Evolutionary conservation across 2,329 filamentous ascomycete species (phyloP).

Genomic region (Tolypocladium amazonense): DNA sequence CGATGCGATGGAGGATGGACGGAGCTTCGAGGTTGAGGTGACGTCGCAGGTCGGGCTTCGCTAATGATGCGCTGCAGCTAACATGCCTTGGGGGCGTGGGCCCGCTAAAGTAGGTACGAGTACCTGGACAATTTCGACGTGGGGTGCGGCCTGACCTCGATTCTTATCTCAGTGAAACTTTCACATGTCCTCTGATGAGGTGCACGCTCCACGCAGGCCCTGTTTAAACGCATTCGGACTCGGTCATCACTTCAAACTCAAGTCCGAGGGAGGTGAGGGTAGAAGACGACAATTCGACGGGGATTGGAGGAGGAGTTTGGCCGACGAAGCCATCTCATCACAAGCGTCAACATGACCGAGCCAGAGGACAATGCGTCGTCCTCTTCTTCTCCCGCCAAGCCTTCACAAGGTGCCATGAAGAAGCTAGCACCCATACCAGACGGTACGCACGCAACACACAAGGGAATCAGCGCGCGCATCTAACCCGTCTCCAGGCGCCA

Average conservation of each 20-base stretch:
- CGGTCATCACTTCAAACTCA: background rate
- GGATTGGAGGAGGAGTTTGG: background rate
- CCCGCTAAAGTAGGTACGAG: background rate
- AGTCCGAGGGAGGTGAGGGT: background rate
- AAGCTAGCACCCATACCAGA: constrained; percentile 26
- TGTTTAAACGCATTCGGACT: background rate
- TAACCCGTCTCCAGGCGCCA: constrained; percentile 26
- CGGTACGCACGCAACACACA: constrained; percentile 10
- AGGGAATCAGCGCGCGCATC: background rate
- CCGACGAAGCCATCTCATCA: background rate
- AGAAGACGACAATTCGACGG: background rate
- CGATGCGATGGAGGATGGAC: background rate
- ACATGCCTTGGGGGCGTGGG: background rate
- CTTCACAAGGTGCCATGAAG: background rate
- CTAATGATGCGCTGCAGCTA: constrained; percentile 6
- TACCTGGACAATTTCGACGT: background rate
- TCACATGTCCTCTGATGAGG: background rate
- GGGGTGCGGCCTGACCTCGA: background rate
- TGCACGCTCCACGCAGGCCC: background rate
- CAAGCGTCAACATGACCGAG: background rate
- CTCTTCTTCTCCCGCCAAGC: background rate
- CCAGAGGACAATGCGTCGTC: background rate
- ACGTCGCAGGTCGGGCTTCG: background rate
- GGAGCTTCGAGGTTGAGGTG: background rate
- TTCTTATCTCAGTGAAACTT: background rate